Percentiles rank a stretch among this genome's conserved stretches.
phyloP scores from a whole-genome alignment of 495 filamentous ascomycete species.

The Podospora pseudopauciseta region DNA sequence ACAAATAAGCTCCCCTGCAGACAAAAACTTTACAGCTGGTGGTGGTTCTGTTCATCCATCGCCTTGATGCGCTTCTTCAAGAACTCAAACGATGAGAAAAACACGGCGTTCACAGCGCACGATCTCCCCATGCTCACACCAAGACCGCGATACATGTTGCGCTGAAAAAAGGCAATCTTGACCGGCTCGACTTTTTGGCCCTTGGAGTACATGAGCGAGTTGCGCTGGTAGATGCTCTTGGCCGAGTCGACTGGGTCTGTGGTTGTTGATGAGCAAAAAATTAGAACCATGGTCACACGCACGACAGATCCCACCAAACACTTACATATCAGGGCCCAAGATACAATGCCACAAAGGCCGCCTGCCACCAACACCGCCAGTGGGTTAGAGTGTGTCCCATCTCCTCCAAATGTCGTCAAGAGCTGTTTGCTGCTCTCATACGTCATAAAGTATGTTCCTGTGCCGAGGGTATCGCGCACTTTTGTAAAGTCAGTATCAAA shows the following conservation, averaged over 20 bases:
- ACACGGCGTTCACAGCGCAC: conserved; percentile 69
- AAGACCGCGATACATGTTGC: conserved; percentile 70
- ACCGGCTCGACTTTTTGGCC: conserved; percentile 56
- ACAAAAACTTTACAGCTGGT: background rate
- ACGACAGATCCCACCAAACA: background rate
- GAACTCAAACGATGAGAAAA: conserved; percentile 75
- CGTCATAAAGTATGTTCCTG: conserved; percentile 84
- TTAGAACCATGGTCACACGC: background rate
- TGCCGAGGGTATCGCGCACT: conserved; percentile 85
- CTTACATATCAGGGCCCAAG: conserved; percentile 72
- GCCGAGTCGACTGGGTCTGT: conserved; percentile 74
- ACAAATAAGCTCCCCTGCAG: background rate
- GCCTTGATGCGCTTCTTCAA: conserved; percentile 67
- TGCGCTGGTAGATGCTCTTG: conserved; percentile 78
- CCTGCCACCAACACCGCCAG: conserved; percentile 70
- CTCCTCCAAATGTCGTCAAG: conserved; percentile 67
- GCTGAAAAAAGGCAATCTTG: conserved; percentile 69
- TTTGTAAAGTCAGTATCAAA: conserved; percentile 12
- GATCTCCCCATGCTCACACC: conserved; percentile 77
- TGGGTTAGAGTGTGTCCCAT: conserved; percentile 63
- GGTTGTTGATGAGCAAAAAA: background rate
- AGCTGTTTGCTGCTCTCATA: conserved; percentile 90
- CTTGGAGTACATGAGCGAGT: conserved; percentile 64
- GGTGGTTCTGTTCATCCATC: conserved; percentile 38
- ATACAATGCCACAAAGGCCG: conserved; percentile 73